phyloP scores from a whole-genome alignment of 2,329 filamentous ascomycete species.

The Diaporthe sp. region DNA sequence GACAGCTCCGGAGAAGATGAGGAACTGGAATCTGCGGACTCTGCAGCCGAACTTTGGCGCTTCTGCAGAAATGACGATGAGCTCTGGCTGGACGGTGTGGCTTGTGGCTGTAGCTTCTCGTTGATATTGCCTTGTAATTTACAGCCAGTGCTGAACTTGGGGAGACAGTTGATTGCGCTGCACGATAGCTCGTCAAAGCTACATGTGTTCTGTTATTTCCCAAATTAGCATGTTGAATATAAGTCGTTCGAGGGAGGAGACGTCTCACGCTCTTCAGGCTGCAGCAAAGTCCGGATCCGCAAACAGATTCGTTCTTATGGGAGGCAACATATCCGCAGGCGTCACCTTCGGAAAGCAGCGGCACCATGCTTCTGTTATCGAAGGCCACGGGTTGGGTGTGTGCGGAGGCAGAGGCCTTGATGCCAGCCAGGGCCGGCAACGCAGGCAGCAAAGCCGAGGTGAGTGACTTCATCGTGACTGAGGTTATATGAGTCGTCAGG shows the following conservation, averaged over 20 bases:
- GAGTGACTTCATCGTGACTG: background rate
- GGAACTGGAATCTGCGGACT: background rate
- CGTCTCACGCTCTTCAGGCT: background rate
- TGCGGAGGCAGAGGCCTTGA: background rate
- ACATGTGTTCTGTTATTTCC: background rate
- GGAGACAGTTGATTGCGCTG: conserved; percentile 8
- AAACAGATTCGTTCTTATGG: background rate
- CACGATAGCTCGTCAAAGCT: conserved; percentile 18
- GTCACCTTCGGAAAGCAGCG: background rate
- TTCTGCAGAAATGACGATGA: background rate
- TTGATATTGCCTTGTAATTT: conserved; percentile 13
- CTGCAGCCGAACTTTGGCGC: background rate
- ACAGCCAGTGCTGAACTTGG: conserved; percentile 29
- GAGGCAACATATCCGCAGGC: background rate
- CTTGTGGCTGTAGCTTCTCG: background rate
- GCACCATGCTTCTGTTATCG: background rate
- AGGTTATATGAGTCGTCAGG: background rate
- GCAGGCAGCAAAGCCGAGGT: background rate
- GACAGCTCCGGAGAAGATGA: background rate
- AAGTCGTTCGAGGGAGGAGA: background rate
- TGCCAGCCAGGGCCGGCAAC: background rate
- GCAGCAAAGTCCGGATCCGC: conserved; percentile 18
- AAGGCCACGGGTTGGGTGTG: background rate
- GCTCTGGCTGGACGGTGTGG: background rate
- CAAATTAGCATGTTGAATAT: background rate